phyloP scores from a whole-genome alignment of 1,139 yeast species.

The Taphrina pruni region DNA sequence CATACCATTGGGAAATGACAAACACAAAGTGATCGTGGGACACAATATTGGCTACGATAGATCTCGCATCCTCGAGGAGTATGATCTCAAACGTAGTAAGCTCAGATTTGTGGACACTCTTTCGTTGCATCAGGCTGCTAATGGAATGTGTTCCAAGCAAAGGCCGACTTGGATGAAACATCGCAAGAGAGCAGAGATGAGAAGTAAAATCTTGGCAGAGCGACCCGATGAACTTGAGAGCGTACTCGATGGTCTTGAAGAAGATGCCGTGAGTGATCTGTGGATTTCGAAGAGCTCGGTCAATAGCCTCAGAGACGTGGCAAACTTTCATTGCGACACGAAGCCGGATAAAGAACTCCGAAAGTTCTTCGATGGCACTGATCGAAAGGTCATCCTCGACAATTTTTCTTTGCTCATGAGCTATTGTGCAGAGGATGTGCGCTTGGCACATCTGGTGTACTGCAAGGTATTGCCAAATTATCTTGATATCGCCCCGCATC shows the following conservation, averaged over 20 bases:
- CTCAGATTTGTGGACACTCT: conserved; percentile 88
- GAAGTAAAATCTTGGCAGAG: conserved; percentile 44
- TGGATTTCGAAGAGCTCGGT: conserved; percentile 80
- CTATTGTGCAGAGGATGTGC: conserved; percentile 88
- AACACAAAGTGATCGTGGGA: conserved; percentile 71
- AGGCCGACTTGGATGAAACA: conserved; percentile 77
- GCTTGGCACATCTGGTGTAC: conserved; percentile 73
- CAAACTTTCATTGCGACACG: conserved; percentile 75
- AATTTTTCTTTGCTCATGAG: conserved; percentile 67
- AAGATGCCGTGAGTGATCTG: conserved; percentile 57
- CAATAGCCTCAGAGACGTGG: conserved; percentile 82
- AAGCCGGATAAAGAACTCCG: conserved; percentile 70
- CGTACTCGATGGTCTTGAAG: conserved; percentile 48
- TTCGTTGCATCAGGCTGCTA: conserved; percentile 88
- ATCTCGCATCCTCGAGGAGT: conserved; percentile 84
- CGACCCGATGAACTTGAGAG: conserved; percentile 47
- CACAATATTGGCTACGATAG: conserved; percentile 92
- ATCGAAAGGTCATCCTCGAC: conserved; percentile 61
- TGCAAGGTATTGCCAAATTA: conserved; percentile 73
- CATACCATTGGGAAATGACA: conserved; percentile 64
- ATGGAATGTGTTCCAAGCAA: conserved; percentile 93
- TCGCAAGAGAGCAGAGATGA: conserved; percentile 52
- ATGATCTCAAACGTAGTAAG: conserved; percentile 66
- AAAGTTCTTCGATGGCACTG: conserved; percentile 64
- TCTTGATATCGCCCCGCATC: conserved; percentile 78